Evolutionary conservation across 768 basidiomycete species (phyloP).

Genomic region (Sporobolomyces phaffii): DNA sequence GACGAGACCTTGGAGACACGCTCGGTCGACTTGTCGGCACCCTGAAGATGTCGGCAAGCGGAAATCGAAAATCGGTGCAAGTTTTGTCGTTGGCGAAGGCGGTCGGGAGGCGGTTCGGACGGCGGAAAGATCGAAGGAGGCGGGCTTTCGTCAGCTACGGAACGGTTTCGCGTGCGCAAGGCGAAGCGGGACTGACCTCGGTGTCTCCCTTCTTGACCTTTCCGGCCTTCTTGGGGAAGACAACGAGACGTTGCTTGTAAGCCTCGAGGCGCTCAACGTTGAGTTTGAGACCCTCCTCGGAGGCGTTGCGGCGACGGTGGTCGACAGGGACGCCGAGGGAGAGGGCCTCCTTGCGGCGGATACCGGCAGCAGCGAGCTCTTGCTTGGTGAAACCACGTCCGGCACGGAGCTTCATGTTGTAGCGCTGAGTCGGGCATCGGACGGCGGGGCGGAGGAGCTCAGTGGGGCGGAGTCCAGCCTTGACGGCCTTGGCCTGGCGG

Average conservation of each 20-base stretch:
- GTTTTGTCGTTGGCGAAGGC: too few species aligned
- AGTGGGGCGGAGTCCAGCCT: slow-evolving; percentile 66
- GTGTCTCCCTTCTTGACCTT: slow-evolving; percentile 97
- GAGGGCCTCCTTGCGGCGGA: slow-evolving; percentile 86
- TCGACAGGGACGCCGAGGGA: slow-evolving; percentile 92
- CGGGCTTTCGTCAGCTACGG: too few species aligned
- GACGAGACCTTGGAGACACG: slow-evolving; percentile 58
- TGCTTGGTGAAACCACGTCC: slow-evolving; percentile 92
- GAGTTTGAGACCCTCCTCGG: slow-evolving; percentile 90
- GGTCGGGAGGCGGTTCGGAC: too few species aligned
- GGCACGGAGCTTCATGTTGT: slow-evolving; percentile 95
- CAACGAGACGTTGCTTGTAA: slow-evolving; percentile 85
- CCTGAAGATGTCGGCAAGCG: slow-evolving; percentile 52
- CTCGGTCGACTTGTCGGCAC: slow-evolving; percentile 70
- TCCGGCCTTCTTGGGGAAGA: slow-evolving; percentile 82
- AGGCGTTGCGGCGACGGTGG: slow-evolving; percentile 90
- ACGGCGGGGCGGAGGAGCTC: slow-evolving; percentile 92
- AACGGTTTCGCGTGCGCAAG: background rate
- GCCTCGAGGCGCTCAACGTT: slow-evolving; percentile 85
- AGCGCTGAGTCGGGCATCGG: slow-evolving; percentile 89
- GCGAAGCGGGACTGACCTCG: slow-evolving; percentile 56
- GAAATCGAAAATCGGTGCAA: too few species aligned
- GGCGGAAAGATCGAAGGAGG: background rate
- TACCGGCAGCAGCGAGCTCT: slow-evolving; percentile 92
- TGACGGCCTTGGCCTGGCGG: slow-evolving; percentile 81